These are phyloP conservation scores for Sparassis latifolia DNA, from an alignment of 1,284 basidiomycete genomes.

Conservation along the genomic window DNA sequence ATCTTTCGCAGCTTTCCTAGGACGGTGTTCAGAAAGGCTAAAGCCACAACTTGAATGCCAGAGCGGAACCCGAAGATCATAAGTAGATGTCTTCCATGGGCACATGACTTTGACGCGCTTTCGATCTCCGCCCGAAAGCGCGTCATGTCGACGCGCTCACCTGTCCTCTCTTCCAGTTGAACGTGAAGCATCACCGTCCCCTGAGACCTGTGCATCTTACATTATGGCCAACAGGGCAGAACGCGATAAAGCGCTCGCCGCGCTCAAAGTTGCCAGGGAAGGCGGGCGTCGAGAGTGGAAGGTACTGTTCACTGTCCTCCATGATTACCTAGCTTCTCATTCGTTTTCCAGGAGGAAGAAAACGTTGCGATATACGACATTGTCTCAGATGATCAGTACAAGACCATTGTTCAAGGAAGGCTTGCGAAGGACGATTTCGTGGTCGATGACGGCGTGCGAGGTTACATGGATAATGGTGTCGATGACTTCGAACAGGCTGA, in stretches of 20 bases:
- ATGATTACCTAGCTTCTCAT: constrained; percentile 3
- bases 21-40: too few species aligned
- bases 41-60: too few species aligned
- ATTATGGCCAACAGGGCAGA: constrained; percentile 14
- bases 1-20: too few species aligned
- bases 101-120: constrained; percentile 26
- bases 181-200: too few species aligned
- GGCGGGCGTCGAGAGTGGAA: constrained; percentile 31
- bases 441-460: constrained; percentile 87
- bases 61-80: too few species aligned
- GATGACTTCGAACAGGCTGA: constrained; percentile 78
- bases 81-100: too few species aligned
- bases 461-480: constrained; percentile 95
- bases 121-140: constrained; percentile 34
- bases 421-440: constrained; percentile 94
- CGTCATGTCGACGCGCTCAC: constrained; percentile 7
- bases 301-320: constrained; percentile 16
- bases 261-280: constrained; percentile 29
- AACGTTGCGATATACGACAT: constrained; percentile 85
- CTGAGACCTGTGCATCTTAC: too few species aligned
- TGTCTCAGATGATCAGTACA: constrained; percentile 90
- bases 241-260: constrained; percentile 25
- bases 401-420: constrained; percentile 76
- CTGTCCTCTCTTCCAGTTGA: background rate
- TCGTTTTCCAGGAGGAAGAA: constrained; percentile 40